Base-by-base conservation (phyloP, 1,139 yeast species). In the Saccharomycopsis hybrid region DNA sequence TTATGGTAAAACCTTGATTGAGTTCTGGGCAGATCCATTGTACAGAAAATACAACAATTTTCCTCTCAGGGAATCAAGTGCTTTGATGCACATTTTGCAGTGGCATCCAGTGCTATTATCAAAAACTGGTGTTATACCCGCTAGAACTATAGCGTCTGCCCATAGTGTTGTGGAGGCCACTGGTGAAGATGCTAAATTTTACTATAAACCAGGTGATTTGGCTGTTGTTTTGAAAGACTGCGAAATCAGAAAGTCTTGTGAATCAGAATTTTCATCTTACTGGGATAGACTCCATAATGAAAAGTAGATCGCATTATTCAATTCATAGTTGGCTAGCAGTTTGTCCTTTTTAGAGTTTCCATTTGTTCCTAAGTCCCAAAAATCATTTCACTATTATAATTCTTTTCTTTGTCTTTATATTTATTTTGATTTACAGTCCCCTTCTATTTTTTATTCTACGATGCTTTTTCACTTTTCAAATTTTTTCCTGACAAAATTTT, bases 41-140 rank as follows among this genome's bases (percentile, higher is more conserved):
- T 82, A 79, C 62, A 76, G 85, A 61, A 72, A 73, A 46, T 88
- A 85, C 65, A 71, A 69, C 35, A 77, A 76, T 61, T 85, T 86
- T 66, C 77, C 77, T 18, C 69, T 62, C 57, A 77, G 77, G 31
- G 82, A 85, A 2, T 80, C 78, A 55, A 74, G 81, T 9, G 87
- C 94, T 0, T 63, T 90, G 48, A 78, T 88, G 28, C 97, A 92
- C 64, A 71, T 88, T 38, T 70, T 89, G 56, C 96, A 88, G 65
- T 92, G 97, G 98, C 98, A 92, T 63, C 95, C 96, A 9, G 77
- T 76, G 46, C 69, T 84, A 40, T 72, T 90, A 57, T 75, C 85
- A 50, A 83, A 80, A 59, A 73, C 94, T 4, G 85, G 88, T 0
- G 66, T 90, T 9, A 76, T 92, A 0, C 86, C 88, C 4, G 70